Conservation (phyloP, 2,329 filamentous ascomycete species). For the Lasiodiplodia hormozganensis region DNA sequence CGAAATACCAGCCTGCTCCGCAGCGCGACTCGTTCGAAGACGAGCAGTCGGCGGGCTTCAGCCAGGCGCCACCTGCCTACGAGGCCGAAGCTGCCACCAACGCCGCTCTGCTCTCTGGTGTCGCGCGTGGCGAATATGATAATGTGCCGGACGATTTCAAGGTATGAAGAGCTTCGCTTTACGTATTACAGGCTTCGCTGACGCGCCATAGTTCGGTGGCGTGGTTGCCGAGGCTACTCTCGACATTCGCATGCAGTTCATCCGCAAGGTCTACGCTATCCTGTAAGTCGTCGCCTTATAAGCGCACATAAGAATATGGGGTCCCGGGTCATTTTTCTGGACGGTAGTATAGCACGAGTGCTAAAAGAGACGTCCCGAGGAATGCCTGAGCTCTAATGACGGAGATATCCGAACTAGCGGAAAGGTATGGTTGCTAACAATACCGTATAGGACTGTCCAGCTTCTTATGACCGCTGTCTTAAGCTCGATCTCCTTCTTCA, state of each 20-base stretch:
- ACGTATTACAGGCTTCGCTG: neutral
- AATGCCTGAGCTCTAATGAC: neutral
- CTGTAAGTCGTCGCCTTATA: slow-evolving; percentile 59
- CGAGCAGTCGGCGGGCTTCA: slow-evolving; percentile 57
- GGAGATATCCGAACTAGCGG: slow-evolving; percentile 41
- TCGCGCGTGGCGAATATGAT: slow-evolving; percentile 80
- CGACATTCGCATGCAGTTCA: slow-evolving; percentile 95
- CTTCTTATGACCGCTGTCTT: slow-evolving; percentile 83
- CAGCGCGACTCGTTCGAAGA: slow-evolving; percentile 87
- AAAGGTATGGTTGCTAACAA: neutral
- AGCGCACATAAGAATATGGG: neutral
- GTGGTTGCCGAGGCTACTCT: slow-evolving; percentile 92
- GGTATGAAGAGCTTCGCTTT: slow-evolving; percentile 53
- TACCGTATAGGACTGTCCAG: slow-evolving; percentile 70
- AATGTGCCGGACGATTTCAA: slow-evolving; percentile 98
- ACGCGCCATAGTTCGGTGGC: slow-evolving; percentile 75
- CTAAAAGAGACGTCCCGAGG: neutral
- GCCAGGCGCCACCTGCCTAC: slow-evolving; percentile 85
- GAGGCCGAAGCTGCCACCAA: slow-evolving; percentile 62
- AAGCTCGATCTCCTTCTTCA: slow-evolving; percentile 87
- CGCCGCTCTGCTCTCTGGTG: slow-evolving; percentile 67
- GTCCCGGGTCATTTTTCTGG: neutral
- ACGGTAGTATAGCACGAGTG: neutral
- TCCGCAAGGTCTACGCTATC: slow-evolving; percentile 97
- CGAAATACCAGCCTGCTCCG: slow-evolving; percentile 83